These are phyloP conservation scores for Cordyceps cateniannulata DNA, from an alignment of 2,329 filamentous ascomycete genomes.

Conservation along the genomic window DNA sequence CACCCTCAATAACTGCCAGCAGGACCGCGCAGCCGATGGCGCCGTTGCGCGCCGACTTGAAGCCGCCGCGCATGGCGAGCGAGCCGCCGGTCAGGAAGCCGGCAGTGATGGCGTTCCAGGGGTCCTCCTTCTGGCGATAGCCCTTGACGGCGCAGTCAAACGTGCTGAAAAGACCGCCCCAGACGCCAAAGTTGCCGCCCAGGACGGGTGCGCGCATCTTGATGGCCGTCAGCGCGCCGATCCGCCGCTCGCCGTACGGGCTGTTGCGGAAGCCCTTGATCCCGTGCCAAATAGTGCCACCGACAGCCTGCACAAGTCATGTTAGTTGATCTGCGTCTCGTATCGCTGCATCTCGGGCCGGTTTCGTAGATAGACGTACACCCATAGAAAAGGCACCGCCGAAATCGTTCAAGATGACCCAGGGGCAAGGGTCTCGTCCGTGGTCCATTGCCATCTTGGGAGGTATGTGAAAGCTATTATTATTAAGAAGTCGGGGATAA, in stretches of 20 bases:
- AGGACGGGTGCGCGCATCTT: slow-evolving; percentile 95
- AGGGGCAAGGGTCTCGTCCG: slow-evolving; percentile 92
- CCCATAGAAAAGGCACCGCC: slow-evolving; percentile 97
- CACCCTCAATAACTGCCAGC: slow-evolving; percentile 92
- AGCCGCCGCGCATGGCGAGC: slow-evolving; percentile 84
- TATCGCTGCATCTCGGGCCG: not conserved
- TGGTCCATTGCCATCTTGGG: slow-evolving; percentile 66
- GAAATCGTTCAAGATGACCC: slow-evolving; percentile 94
- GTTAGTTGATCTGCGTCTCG: not conserved
- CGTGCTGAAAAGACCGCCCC: slow-evolving; percentile 92
- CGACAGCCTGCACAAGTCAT: slow-evolving; percentile 50
- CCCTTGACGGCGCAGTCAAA: slow-evolving; percentile 98
- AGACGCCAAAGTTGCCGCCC: slow-evolving; percentile 96
- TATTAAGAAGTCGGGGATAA: slow-evolving; percentile 1
- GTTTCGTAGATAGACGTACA: slow-evolving; percentile 47
- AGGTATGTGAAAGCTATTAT: not conserved
- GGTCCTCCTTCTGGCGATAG: slow-evolving; percentile 90
- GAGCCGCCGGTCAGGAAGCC: slow-evolving; percentile 95
- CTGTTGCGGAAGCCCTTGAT: slow-evolving; percentile 91
- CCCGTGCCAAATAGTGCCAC: slow-evolving; percentile 88
- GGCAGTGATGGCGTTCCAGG: slow-evolving; percentile 95
- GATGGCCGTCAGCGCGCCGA: slow-evolving; percentile 93
- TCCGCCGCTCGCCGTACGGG: slow-evolving; percentile 86
- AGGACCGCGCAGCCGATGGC: slow-evolving; percentile 94
- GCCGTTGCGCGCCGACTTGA: slow-evolving; percentile 86